Evolutionary conservation across 108 stramenopile genomes (phyloP), one percentile per base, ranked within the genome.

Genomic region (Conticribra weissflogii): DNA sequence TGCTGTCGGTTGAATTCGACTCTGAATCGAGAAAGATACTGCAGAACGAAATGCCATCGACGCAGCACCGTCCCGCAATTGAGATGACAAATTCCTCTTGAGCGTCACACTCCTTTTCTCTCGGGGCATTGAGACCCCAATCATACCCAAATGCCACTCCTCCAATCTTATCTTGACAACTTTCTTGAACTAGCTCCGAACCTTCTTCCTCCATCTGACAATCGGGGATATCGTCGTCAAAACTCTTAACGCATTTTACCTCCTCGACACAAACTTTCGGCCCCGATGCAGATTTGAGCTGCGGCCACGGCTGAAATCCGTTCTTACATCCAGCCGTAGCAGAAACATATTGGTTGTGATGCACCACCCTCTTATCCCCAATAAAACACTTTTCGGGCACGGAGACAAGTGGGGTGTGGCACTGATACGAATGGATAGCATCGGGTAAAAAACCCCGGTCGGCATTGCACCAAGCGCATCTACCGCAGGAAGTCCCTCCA

Each of bases 381-480:
- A 66, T 55, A 15, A 55, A 72, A 53, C 71, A 66, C 23, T 66
- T 72, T 48, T 72, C 56, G 14, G 51, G 31, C 23, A 72, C 28
- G 7, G 71, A 32, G 17, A 32, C 24, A 29, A 53, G 54, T 31
- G 54, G 29, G 23, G 71, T 56, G 41, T 66, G 71, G 25, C 71
- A 70, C 32, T 70, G 68, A 28, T 59, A 70, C 3, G 59, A 51
- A 19, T 59, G 59, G 22, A 70, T 52, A 22, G 68, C 59, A 53
- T 70, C 68, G 0, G 68, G 30, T 32, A 70, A 51, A 34, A 59
- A 70, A 15, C 68, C 68, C 58, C 48, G 23, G 3, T 70, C 48
- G 23, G 59, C 68, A 24, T 70, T 59, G 58, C 68, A 70, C 68
- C 68, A 70, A 18, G 68, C 68, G 14, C 68, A 70, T 23, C 68